Percentiles rank a stretch among this genome's conserved stretches.
Conservation (phyloP, 140 eudicot genomes). For the Bidens hawaiensis region DNA sequence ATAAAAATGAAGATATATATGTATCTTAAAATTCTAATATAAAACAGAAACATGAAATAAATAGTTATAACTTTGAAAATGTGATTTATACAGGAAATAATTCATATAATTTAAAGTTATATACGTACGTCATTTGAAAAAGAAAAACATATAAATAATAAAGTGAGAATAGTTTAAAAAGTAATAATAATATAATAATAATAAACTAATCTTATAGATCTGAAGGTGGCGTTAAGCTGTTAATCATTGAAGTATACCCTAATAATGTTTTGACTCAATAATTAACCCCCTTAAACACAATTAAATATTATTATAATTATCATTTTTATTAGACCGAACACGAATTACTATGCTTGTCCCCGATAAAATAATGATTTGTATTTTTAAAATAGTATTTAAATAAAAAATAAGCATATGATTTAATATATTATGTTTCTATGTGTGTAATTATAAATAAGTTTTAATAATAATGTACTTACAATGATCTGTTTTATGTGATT, state of each 20-base stretch:
- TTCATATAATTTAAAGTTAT: background rate
- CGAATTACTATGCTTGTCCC: background rate
- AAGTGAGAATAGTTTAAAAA: too few relatives aligned
- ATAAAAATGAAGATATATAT: too few relatives aligned
- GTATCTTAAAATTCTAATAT: too few relatives aligned
- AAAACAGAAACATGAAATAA: background rate
- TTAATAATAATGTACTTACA: background rate
- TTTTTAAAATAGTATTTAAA: background rate
- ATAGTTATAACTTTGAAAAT: background rate
- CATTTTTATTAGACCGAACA: background rate
- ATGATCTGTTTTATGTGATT: background rate
- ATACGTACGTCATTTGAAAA: too few relatives aligned
- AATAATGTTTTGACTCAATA: slow-evolving; percentile 5
- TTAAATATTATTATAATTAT: background rate
- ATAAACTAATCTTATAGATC: background rate
- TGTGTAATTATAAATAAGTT: too few relatives aligned
- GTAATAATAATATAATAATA: too few relatives aligned
- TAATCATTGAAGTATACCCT: slow-evolving; percentile 1
- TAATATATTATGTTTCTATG: background rate
- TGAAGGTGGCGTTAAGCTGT: background rate
- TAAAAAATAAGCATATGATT: background rate
- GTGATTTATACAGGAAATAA: background rate
- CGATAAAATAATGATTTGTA: background rate
- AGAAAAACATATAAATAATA: too few relatives aligned
- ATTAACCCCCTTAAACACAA: slow-evolving; percentile 3